phyloP scores from a whole-genome alignment of 441 rosid species.

The Melastoma candidum region DNA sequence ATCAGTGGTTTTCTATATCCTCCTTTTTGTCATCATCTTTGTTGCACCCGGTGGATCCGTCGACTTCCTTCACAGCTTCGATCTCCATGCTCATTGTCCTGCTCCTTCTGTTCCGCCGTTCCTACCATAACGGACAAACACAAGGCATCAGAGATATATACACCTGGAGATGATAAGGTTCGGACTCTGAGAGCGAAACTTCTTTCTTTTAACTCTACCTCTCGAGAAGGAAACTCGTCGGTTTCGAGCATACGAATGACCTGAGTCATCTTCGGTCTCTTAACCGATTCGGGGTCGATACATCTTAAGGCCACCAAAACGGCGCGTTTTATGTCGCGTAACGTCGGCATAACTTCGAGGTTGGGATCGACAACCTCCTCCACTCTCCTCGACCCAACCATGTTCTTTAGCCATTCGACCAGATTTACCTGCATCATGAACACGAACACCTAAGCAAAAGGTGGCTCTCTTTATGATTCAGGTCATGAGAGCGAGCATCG shows the following conservation, averaged over 20 bases:
- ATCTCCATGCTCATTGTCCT: constrained; percentile 9
- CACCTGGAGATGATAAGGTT: no score
- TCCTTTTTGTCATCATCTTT: no score
- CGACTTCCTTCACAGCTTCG: constrained; percentile 6
- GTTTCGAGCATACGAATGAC: constrained; percentile 6
- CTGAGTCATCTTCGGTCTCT: constrained; percentile 8
- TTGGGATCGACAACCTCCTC: constrained; percentile 11
- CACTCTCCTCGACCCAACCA: constrained; percentile 4
- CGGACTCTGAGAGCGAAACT: no score
- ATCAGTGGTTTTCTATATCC: no score
- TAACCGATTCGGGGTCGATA: constrained; percentile 2
- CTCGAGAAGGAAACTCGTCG: constrained; percentile 1
- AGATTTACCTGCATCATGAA: constrained; percentile 4
- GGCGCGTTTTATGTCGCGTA: constrained; percentile 5
- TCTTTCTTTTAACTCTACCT: not conserved
- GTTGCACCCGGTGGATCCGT: no score
- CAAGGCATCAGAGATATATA: no score
- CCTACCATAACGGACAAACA: not conserved
- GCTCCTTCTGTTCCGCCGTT: constrained; percentile 11
- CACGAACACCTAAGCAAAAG: no score
- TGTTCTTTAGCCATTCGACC: constrained; percentile 7
- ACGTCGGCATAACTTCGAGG: not conserved
- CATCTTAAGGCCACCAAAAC: constrained; percentile 3
- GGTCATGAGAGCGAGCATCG: no score
- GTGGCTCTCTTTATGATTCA: no score